Evolutionary conservation across 352 stramenopile genomes (phyloP).

Genomic region (Pythium periplocum): DNA sequence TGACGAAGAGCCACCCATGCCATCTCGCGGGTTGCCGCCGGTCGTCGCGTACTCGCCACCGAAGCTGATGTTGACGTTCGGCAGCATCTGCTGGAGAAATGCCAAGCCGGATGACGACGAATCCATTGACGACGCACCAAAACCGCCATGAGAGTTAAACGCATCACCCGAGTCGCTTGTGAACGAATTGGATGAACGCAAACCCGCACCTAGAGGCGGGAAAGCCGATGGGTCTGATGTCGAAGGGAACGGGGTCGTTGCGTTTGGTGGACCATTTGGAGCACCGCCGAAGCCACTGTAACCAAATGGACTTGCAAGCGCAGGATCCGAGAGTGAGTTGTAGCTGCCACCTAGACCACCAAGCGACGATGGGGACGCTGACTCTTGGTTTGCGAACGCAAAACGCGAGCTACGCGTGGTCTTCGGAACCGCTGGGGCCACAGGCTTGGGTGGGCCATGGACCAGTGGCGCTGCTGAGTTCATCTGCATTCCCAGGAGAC

Average conservation of each 20-base stretch:
- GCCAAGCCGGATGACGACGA: constrained; percentile 40
- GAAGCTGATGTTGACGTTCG: constrained; percentile 86
- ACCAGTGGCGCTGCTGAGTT: constrained; percentile 29
- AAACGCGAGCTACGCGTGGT: constrained; percentile 65
- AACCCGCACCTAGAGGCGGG: constrained; percentile 6
- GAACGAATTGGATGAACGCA: constrained; percentile 7
- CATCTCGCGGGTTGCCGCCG: not conserved
- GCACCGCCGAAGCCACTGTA: constrained; percentile 19
- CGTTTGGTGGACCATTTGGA: constrained; percentile 1
- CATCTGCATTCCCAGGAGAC: constrained; percentile 56
- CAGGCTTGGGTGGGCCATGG: constrained; percentile 21
- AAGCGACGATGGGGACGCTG: not conserved
- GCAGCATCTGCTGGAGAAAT: constrained; percentile 85
- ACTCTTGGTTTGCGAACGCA: constrained; percentile 62
- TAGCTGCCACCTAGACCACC: not conserved
- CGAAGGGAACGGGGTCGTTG: constrained; percentile 14
- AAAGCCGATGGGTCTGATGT: constrained; percentile 9
- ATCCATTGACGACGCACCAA: constrained; percentile 8
- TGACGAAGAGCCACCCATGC: not conserved
- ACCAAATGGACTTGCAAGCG: constrained; percentile 25
- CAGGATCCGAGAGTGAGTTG: constrained; percentile 2
- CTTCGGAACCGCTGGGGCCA: constrained; percentile 16
- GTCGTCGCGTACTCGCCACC: constrained; percentile 53
- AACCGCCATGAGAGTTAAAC: constrained; percentile 5
- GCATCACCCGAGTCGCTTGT: constrained; percentile 9